phyloP scores from a whole-genome alignment of 163 green algal species.

The Chlorella variabilis region DNA sequence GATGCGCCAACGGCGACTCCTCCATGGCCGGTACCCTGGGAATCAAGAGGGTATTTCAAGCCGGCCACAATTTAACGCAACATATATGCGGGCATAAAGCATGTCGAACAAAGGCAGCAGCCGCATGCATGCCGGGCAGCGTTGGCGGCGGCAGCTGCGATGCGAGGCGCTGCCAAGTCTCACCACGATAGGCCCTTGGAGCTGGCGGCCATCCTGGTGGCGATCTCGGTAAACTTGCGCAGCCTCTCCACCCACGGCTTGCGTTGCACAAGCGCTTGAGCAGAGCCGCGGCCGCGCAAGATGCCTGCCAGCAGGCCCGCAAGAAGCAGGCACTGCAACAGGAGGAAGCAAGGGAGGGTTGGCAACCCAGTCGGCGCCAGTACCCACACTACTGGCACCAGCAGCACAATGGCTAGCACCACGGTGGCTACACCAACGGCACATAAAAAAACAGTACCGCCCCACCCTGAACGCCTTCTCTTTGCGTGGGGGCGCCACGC shows the following conservation, averaged over 20 bases:
- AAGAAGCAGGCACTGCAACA: conserved; percentile 14
- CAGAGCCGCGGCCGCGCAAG: background rate
- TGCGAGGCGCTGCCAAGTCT: too few relatives aligned
- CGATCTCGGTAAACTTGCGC: background rate
- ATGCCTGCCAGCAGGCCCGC: background rate
- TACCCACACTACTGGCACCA: background rate
- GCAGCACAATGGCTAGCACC: background rate
- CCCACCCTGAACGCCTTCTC: conserved; percentile 6
- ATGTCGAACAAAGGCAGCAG: too few relatives aligned
- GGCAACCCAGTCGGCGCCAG: background rate
- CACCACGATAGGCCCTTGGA: background rate
- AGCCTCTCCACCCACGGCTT: background rate
- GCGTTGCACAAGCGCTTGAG: background rate
- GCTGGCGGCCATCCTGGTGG: too few relatives aligned
- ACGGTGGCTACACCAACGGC: too few relatives aligned
- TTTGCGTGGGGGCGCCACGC: background rate
- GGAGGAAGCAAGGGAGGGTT: too few relatives aligned
- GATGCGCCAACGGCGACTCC: background rate
- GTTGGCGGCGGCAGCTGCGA: too few relatives aligned
- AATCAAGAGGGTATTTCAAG: background rate
- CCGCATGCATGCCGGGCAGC: too few relatives aligned
- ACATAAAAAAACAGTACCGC: background rate
- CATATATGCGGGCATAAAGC: too few relatives aligned
- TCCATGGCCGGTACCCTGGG: background rate
- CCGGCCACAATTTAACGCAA: background rate